Evolutionary conservation across 176 grass and related monocot genomes (phyloP), one percentile per base, ranked within the genome.

Genomic region (Oryza coarctata): DNA sequence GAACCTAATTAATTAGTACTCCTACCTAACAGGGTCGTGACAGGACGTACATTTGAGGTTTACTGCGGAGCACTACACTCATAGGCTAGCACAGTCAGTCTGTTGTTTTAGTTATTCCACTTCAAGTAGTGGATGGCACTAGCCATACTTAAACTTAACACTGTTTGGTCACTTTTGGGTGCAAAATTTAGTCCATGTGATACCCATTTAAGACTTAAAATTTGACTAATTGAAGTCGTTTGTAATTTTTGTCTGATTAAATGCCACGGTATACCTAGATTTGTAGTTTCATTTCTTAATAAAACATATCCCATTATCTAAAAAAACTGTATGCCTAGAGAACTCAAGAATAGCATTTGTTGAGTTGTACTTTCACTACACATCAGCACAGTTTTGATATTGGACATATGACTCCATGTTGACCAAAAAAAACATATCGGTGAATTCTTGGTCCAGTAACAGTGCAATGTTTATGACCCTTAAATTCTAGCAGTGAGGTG

Each of bases 401-500:
- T 60, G 55, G 55, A 60, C 25, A 71, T 34, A 49, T 63, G 22
- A 7, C 18, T 82, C 9, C 74, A 58, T 71, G 52, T 38, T 35
- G 64, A 84, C 55, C 65, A 66, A 58, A 83, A 80, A 73, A 44
- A 83, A 75, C 32, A 49, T 33, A 38, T 72, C 63, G 29, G 63
- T 57, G 80, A 65, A 78, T 65, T 80, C 36, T 45, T 75, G 63
- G 63, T 81, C 29, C 65, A 81, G 66, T 35, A 64, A 86, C 83
- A 78, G 66, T 79, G 26, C 22, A 66, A 66, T 78, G 81, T 76
- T 73, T 35, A 63, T 45, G 55, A 40, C 52, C 73, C 47, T 85
- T 85, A 76, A 93, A 90, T 85, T 86, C 12, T 30, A 57, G 35
- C 29, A 44, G 45, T 32, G 81, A 87, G 78, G 74, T 73, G 34